These are phyloP conservation scores for Leccinum incarnatum DNA, from an alignment of 768 basidiomycete species.

Conservation along the genomic window DNA sequence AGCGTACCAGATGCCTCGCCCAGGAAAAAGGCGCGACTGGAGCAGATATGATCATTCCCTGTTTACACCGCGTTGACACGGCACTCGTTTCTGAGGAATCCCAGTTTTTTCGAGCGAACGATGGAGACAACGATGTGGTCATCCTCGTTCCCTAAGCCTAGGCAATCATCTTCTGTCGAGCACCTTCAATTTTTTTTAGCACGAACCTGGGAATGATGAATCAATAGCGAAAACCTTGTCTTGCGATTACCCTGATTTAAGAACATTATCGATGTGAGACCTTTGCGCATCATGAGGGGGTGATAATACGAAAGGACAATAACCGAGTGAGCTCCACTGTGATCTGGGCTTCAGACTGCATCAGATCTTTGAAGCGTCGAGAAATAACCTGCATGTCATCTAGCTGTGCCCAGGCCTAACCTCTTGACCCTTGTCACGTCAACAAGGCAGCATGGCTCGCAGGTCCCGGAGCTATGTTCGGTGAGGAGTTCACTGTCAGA, in stretches of 20 bases:
- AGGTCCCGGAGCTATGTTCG: conserved; percentile 41
- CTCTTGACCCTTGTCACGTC: conserved; percentile 37
- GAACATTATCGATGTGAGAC: conserved; percentile 48
- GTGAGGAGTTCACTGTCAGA: conserved; percentile 52
- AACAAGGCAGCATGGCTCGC: conserved; percentile 37
- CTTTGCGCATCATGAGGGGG: conserved; percentile 76
- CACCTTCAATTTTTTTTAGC: conserved; percentile 1
- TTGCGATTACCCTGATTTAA: conserved; percentile 51
- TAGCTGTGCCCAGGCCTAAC: conserved; percentile 32
- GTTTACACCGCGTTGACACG: conserved; percentile 75
- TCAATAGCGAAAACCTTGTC: conserved; percentile 77
- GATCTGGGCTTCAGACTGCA: conserved; percentile 37
- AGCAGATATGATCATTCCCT: conserved; percentile 67
- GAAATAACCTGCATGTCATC: conserved; percentile 21
- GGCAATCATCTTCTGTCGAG: conserved; percentile 12
- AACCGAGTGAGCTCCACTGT: conserved; percentile 53
- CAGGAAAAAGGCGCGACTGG: conserved; percentile 37
- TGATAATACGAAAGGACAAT: conserved; percentile 63
- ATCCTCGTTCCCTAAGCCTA: conserved; percentile 68
- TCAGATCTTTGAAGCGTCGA: not conserved
- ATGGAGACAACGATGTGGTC: conserved; percentile 71
- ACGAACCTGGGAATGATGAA: conserved; percentile 79
- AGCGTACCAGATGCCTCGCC: conserved; percentile 19
- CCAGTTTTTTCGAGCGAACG: conserved; percentile 54
- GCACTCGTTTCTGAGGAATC: conserved; percentile 61